Conservation (phyloP, 768 basidiomycete genomes). For the Leccinellum rugosiceps region DNA sequence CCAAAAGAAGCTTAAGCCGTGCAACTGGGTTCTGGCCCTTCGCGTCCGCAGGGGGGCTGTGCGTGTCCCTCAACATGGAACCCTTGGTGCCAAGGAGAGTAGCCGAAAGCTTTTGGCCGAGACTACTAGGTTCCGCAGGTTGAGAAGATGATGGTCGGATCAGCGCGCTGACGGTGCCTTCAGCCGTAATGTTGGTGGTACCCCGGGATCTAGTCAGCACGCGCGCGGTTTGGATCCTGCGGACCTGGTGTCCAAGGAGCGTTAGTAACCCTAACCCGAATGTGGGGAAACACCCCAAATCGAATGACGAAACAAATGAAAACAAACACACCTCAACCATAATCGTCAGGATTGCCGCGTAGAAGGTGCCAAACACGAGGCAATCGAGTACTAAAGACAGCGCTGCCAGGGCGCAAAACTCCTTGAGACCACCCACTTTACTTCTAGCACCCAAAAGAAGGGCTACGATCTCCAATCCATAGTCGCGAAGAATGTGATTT, state of each 20-base stretch:
- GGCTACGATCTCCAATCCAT: slow-evolving; percentile 88
- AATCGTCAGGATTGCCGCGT: slow-evolving; percentile 83
- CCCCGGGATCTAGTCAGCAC: slow-evolving; percentile 42
- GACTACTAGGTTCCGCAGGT: slow-evolving; percentile 14
- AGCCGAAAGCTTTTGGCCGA: slow-evolving; percentile 27
- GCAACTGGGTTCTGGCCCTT: slow-evolving; percentile 79
- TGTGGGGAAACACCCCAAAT: neutral
- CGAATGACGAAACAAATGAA: slow-evolving; percentile 9
- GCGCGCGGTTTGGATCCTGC: slow-evolving; percentile 64
- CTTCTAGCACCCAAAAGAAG: slow-evolving; percentile 83
- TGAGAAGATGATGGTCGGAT: slow-evolving; percentile 24
- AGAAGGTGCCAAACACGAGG: slow-evolving; percentile 84
- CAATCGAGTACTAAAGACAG: slow-evolving; percentile 87
- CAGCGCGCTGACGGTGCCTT: slow-evolving; percentile 31
- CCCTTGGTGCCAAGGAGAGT: slow-evolving; percentile 47
- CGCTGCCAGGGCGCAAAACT: slow-evolving; percentile 94
- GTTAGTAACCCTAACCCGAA: slow-evolving; percentile 17
- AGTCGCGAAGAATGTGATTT: slow-evolving; percentile 85
- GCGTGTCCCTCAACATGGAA: slow-evolving; percentile 43
- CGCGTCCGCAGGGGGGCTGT: slow-evolving; percentile 37
- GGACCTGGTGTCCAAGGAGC: slow-evolving; percentile 45
- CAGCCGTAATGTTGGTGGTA: slow-evolving; percentile 24
- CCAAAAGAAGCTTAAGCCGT: slow-evolving; percentile 83
- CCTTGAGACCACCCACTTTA: slow-evolving; percentile 83
- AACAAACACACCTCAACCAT: slow-evolving; percentile 82